These are phyloP conservation scores for Meyerozyma sp. DNA, from an alignment of 1,139 yeast genomes.

Conservation along the genomic window DNA sequence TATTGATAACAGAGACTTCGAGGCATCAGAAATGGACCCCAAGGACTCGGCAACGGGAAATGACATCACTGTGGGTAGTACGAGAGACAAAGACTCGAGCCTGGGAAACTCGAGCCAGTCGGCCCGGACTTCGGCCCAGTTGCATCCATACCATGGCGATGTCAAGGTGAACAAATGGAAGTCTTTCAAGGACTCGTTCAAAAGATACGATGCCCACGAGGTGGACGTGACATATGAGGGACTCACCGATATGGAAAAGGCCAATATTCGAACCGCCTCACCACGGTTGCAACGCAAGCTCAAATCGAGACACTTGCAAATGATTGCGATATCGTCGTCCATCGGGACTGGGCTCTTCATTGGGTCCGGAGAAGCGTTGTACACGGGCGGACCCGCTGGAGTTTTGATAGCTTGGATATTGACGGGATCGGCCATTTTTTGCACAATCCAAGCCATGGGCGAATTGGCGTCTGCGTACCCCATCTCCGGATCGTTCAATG, in stretches of 20 bases:
- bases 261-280: constrained; percentile 16
- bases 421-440: constrained; percentile 24
- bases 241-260: constrained; percentile 18
- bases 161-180: constrained; percentile 25
- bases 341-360: constrained; percentile 19
- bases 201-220: constrained; percentile 20
- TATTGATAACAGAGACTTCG: neutral
- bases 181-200: constrained; percentile 36
- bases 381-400: constrained; percentile 72
- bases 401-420: constrained; percentile 51
- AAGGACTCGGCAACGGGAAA: constrained; percentile 2
- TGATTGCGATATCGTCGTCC: constrained; percentile 25
- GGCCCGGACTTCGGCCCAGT: neutral
- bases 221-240: constrained; percentile 5
- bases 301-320: constrained; percentile 20
- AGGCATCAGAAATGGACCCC: neutral
- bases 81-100: too few relatives aligned
- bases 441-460: constrained; percentile 32
- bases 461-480: constrained; percentile 31
- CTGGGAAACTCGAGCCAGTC: neutral
- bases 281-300: constrained; percentile 19
- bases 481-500: constrained; percentile 28
- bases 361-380: constrained; percentile 27
- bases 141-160: neutral
- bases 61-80: neutral